These are phyloP conservation scores for Shiraia sp. DNA, from an alignment of 2,329 filamentous ascomycete genomes.

Conservation along the genomic window DNA sequence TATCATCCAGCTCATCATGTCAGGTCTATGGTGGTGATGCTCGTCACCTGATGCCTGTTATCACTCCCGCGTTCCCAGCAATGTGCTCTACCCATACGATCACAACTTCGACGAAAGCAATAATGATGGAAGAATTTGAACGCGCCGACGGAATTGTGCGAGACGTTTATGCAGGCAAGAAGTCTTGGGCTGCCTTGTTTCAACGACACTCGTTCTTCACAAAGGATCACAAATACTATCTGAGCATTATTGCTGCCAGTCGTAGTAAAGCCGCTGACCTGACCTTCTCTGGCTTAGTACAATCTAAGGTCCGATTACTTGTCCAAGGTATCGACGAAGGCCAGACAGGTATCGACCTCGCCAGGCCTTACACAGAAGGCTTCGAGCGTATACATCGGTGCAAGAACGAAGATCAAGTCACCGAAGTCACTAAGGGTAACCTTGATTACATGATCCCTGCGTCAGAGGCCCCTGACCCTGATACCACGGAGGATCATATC, in stretches of 20 bases:
- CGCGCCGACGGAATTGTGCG: slow-evolving; percentile 77
- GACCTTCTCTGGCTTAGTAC: slow-evolving; percentile 87
- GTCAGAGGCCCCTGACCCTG: slow-evolving; percentile 52
- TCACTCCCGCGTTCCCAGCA: slow-evolving; percentile 94
- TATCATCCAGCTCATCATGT: slow-evolving; percentile 16
- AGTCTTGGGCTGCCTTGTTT: slow-evolving; percentile 86
- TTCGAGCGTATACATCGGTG: slow-evolving; percentile 82
- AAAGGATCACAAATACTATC: slow-evolving; percentile 90
- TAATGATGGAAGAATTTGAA: slow-evolving; percentile 82
- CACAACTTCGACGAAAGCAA: slow-evolving; percentile 78
- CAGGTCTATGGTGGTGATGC: slow-evolving; percentile 78
- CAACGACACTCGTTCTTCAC: slow-evolving; percentile 93
- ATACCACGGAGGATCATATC: slow-evolving; percentile 49
- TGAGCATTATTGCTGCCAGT: slow-evolving; percentile 82
- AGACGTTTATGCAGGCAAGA: slow-evolving; percentile 75
- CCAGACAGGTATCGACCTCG: slow-evolving; percentile 72
- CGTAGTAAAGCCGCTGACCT: slow-evolving; percentile 82
- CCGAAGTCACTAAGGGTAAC: slow-evolving; percentile 65
- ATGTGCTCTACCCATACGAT: slow-evolving; percentile 99
- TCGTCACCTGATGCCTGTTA: slow-evolving; percentile 94
- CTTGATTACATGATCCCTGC: slow-evolving; percentile 62
- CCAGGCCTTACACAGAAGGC: slow-evolving; percentile 90
- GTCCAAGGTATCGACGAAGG: slow-evolving; percentile 83
- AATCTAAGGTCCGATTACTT: slow-evolving; percentile 88
- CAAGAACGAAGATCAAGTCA: slow-evolving; percentile 62